Evolutionary conservation across 495 filamentous ascomycete genomes (phyloP), one percentile per base, ranked within the genome.

Genomic region (Hypoxylon trugodes): DNA sequence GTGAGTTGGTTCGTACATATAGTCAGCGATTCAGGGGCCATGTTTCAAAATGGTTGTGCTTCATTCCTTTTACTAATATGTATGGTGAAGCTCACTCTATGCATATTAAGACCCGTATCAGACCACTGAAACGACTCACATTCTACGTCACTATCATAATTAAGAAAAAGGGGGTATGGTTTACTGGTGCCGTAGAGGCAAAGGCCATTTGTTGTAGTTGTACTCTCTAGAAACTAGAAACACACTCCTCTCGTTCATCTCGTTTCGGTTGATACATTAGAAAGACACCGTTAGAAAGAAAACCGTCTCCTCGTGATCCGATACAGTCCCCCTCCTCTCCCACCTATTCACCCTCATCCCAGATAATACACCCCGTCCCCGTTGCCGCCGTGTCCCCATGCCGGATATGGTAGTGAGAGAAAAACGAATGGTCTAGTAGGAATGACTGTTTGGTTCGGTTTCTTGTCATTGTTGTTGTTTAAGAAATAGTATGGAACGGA

Each of bases 341-440:
- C n/a, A 24, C 24, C 10, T 30, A 30, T 25, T 30, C 43, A 10
- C 12, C 3, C 4, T 28, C 25, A 8, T 19, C 13, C 37, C 13
- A 9, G 28, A n/a, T 15, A n/a, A 13, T 28, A 16, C 10, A 16
- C 16, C 42, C 46, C 16, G 15, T 16, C 46, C 7, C 16, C 24
- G 24, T 28, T 46, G 43, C 26, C 22, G 43, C 28, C 25, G 13
- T 25, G 6, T 16, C 6, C 21, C 21, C 41, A 18, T 12, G 19
- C 21, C 13, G 12, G 26, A 1, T 13, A 3, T 22, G 6, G 7
- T 10, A 36, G 6, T 18, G 18, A 33, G 15, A 22, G 49, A 37
- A 18, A 33, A 52, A 58, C 22, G 53, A 64, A 47, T 64, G 46
- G 38, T 58, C 43, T 63, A 59, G 55, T 41, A 58, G 22, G 16